Percentiles rank a stretch among this genome's conserved stretches.
Conservation (phyloP, 2,329 filamentous ascomycete genomes). For the Fusarium nodosum region DNA sequence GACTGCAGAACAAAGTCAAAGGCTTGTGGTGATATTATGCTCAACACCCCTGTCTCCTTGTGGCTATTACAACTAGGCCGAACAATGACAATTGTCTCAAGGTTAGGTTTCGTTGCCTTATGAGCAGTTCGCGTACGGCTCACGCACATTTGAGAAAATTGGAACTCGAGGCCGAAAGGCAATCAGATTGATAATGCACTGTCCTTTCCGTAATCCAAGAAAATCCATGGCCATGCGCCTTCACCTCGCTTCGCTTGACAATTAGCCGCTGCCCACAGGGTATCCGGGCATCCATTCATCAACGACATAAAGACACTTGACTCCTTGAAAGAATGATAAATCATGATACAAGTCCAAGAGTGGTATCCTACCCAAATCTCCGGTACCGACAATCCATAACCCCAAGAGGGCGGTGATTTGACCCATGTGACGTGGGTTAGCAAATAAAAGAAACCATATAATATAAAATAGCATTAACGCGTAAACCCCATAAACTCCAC, state of each 20-base stretch:
- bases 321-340: conserved; percentile 43
- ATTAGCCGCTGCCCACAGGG: conserved; percentile 50
- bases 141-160: background rate
- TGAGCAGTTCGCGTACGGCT: background rate
- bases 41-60: background rate
- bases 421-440: conserved; percentile 21
- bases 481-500: conserved; percentile 48
- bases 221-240: conserved; percentile 32
- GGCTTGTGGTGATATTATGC: conserved; percentile 7
- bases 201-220: conserved; percentile 39
- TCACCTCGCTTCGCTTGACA: conserved; percentile 38
- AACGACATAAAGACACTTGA: conserved; percentile 43
- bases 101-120: conserved; percentile 10
- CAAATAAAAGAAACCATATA: conserved; percentile 35
- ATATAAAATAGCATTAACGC: conserved; percentile 29
- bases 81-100: background rate
- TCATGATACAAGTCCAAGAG: conserved; percentile 28
- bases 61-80: background rate
- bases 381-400: conserved; percentile 32
- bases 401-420: conserved; percentile 36
- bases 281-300: conserved; percentile 50
- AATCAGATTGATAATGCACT: conserved; percentile 37
- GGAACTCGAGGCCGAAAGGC: conserved; percentile 34
- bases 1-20: conserved; percentile 5
- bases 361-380: conserved; percentile 44